Evolutionary conservation across 2,329 filamentous ascomycete species (phyloP), one percentile per base, ranked within the genome.

Genomic region (Fusarium sp.): DNA sequence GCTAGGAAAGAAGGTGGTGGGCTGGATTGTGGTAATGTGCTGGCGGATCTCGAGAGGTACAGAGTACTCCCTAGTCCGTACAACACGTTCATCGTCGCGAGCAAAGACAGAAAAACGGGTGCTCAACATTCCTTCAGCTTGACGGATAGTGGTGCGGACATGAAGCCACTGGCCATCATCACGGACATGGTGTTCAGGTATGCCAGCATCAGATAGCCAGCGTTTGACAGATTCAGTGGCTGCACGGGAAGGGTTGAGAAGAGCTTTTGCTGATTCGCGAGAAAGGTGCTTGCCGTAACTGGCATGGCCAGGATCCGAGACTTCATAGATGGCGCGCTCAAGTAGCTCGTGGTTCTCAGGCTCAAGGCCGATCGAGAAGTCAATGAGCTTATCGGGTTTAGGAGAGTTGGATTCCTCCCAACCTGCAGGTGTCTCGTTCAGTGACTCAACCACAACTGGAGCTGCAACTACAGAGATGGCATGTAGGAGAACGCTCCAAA

Each of bases 231-330:
- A 75, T 7, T 79, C 72, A 2, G 81, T 74, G 0, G 84, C 79
- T 5, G 78, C 74, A 10, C 74, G 70, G 15, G 75, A 79, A 1
- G 86, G 86, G 7, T 78, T 78, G 24, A 88, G 79, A 66, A 88
- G 81, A 11, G 80, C 78, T 55, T 83, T 82, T 56, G 87, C 82
- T 64, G 86, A 82, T 11, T 84, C 78, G 9, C 83, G 81, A 17
- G 79, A 77, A 68, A 87, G 81, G 66, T 87, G 81, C 43, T 81
- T 78, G 18, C 86, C 85, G 61, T 87, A 87, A 18, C 78, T 80
- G 2, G 73, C 58, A 58, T 84, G 79, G 6, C 75, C 78, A 0
- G 86, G 86, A 1, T 85, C 83, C 3, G 85, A 86, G 66, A 87
- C 81, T 22, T 84, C 79, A 43, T 82, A 66, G 13, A 88, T 76